These are phyloP conservation scores for Aspergillus pseudonomiae DNA, from an alignment of 2,329 filamentous ascomycete species.

Conservation along the genomic window DNA sequence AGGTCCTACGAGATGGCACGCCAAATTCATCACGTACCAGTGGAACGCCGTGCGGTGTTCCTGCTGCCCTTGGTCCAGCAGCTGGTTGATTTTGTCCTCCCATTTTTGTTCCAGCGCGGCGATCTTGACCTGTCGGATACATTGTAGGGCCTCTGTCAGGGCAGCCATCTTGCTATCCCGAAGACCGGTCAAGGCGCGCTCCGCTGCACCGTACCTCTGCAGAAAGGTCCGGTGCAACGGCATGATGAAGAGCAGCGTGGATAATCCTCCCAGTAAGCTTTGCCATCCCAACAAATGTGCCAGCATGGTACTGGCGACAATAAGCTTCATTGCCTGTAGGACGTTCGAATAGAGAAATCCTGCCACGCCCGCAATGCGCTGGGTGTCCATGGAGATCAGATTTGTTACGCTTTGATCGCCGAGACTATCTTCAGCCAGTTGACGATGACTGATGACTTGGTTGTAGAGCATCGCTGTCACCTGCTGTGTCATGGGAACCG, in stretches of 20 bases:
- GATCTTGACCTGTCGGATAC: constrained; percentile 84
- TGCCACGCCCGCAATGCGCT: constrained; percentile 70
- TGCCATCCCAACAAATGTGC: constrained; percentile 72
- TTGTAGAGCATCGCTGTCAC: neutral
- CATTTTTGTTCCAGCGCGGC: constrained; percentile 75
- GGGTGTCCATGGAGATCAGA: constrained; percentile 74
- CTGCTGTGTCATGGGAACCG: constrained; percentile 5
- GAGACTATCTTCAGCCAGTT: neutral
- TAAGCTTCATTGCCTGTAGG: constrained; percentile 63
- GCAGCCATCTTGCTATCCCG: constrained; percentile 75
- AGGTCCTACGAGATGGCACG: constrained; percentile 73
- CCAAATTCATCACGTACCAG: constrained; percentile 64
- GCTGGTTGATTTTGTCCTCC: constrained; percentile 68
- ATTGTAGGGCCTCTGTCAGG: constrained; percentile 74
- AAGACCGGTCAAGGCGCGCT: constrained; percentile 73
- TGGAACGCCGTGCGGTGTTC: constrained; percentile 69
- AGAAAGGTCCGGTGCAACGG: constrained; percentile 62
- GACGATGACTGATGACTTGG: neutral
- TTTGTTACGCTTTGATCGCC: constrained; percentile 53
- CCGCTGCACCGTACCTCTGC: constrained; percentile 64
- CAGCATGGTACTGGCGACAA: constrained; percentile 68
- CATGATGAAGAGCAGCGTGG: constrained; percentile 64
- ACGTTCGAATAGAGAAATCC: constrained; percentile 68
- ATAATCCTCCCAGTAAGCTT: constrained; percentile 66
- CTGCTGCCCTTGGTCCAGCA: constrained; percentile 67